phyloP scores from a whole-genome alignment of 2,329 filamentous ascomycete species.

The Stagonosporopsis vannaccii region DNA sequence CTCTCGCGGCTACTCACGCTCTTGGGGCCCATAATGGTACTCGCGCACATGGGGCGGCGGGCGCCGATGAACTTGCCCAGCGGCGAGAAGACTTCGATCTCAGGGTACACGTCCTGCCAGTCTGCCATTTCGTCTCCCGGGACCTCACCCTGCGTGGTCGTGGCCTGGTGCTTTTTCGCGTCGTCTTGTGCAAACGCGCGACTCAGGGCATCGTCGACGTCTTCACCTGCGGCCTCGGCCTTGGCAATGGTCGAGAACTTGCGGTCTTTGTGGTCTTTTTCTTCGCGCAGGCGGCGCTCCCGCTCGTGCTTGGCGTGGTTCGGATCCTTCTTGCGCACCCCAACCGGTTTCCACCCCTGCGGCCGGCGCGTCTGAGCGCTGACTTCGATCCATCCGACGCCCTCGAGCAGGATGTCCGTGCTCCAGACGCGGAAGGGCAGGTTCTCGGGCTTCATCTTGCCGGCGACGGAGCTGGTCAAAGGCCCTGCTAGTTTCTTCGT shows the following conservation, averaged over 20 bases:
- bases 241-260: slow-evolving; percentile 29
- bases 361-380: slow-evolving; percentile 74
- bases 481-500: slow-evolving; percentile 80
- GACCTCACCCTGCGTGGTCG: neutral
- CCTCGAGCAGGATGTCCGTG: slow-evolving; percentile 87
- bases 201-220: slow-evolving; percentile 43
- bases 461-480: slow-evolving; percentile 69
- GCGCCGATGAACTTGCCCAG: slow-evolving; percentile 79
- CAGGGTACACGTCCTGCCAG: slow-evolving; percentile 61
- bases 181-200: slow-evolving; percentile 29
- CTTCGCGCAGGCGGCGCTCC: slow-evolving; percentile 10
- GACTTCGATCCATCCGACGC: slow-evolving; percentile 92
- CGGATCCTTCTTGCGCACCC: slow-evolving; percentile 59
- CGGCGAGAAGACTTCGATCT: slow-evolving; percentile 85
- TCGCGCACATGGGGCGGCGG: slow-evolving; percentile 74
- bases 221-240: slow-evolving; percentile 22
- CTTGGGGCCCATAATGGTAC: slow-evolving; percentile 65
- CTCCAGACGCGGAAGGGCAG: slow-evolving; percentile 83
- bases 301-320: slow-evolving; percentile 34
- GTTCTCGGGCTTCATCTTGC: slow-evolving; percentile 68
- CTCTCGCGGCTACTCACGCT: slow-evolving; percentile 58
- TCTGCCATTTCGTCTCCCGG: slow-evolving; percentile 24
- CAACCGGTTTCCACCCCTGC: slow-evolving; percentile 40
- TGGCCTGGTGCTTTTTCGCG: neutral
- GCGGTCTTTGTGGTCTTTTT: slow-evolving; percentile 21